Base-by-base conservation (phyloP, 257 asterid genomes). In the Cruciata laevipes region DNA sequence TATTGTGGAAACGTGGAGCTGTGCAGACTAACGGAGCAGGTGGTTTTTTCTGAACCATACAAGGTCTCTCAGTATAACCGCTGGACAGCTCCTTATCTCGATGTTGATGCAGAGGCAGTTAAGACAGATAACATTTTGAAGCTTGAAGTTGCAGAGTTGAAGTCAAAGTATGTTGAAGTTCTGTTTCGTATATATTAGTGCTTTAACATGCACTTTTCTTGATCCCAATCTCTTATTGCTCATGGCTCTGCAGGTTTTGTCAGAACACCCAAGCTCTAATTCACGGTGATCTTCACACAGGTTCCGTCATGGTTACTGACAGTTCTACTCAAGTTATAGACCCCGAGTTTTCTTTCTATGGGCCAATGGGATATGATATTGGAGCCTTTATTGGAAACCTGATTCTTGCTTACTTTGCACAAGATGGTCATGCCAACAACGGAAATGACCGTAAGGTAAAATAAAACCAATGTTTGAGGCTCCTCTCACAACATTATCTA, bases 11-110 rank as follows among this genome's bases (percentile, higher is more conserved):
- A 93, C 31, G 89, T 93, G 81, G 96, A 90, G 87, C 63, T 90
- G 73, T 90, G 97, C 84, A 83, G 96, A 78, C 99, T 88, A 73
- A 93, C 99, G 3, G 99, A 90, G 74, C 96, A 93, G 74, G 97
- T 90, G 73, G 85, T 88, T 69, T 93, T 93, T 79, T 93, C 97
- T 12, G 99, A 93, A 71, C 99, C 99, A 2, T 93, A 90, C 81
- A 88, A 87, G 80, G 91, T 83, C 64, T 90, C 99, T 17, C 81
- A 88, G 65, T 86, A 83, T 68, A 93, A 90, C 73, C 94, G 65
- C 6, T 87, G 95, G 86, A 90, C 99, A 33, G 64, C 95, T 74
- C 99, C 99, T 73, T 84, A 84, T 76, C 96, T 93, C 32, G 97
- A 93, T 79, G 78, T 75, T 66, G 96, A 90, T 70, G 99, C 97